phyloP scores from a whole-genome alignment of 2,329 filamentous ascomycete species.

The Stemphylium vesicarium region DNA sequence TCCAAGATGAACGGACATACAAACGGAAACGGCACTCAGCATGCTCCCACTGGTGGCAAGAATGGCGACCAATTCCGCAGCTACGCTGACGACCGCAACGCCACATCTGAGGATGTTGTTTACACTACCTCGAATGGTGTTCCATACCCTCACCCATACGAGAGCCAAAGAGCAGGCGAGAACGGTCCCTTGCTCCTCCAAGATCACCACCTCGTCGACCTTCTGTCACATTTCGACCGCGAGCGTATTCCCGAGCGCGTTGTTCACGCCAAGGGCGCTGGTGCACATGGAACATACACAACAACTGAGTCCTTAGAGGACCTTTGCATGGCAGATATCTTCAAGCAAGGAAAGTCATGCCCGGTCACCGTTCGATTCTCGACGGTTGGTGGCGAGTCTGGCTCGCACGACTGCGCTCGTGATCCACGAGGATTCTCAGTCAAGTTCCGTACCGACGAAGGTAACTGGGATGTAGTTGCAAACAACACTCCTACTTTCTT shows the following conservation, averaged over 20 bases:
- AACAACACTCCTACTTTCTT: constrained; percentile 82
- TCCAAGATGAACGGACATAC: constrained; percentile 15
- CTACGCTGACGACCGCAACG: constrained; percentile 55
- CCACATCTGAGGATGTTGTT: constrained; percentile 52
- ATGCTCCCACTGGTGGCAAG: constrained; percentile 29
- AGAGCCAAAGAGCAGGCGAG: constrained; percentile 62
- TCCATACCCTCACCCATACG: constrained; percentile 65
- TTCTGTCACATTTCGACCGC: constrained; percentile 59
- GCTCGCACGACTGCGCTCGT: constrained; percentile 73
- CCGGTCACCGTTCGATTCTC: constrained; percentile 73
- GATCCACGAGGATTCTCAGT: constrained; percentile 76
- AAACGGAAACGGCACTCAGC: constrained; percentile 18
- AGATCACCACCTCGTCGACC: constrained; percentile 58
- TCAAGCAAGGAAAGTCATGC: constrained; percentile 71
- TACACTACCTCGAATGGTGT: constrained; percentile 65
- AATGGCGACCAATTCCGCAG: constrained; percentile 50
- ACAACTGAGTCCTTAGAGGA: constrained; percentile 56
- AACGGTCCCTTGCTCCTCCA: constrained; percentile 65
- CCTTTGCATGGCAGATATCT: constrained; percentile 55
- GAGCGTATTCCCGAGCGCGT: constrained; percentile 60
- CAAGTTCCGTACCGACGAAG: constrained; percentile 75
- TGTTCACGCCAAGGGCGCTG: constrained; percentile 58
- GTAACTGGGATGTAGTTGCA: constrained; percentile 75
- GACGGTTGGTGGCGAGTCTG: constrained; percentile 76
- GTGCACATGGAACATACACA: constrained; percentile 57